phyloP scores from a whole-genome alignment of 768 basidiomycete genomes.

The Panus rudis region DNA sequence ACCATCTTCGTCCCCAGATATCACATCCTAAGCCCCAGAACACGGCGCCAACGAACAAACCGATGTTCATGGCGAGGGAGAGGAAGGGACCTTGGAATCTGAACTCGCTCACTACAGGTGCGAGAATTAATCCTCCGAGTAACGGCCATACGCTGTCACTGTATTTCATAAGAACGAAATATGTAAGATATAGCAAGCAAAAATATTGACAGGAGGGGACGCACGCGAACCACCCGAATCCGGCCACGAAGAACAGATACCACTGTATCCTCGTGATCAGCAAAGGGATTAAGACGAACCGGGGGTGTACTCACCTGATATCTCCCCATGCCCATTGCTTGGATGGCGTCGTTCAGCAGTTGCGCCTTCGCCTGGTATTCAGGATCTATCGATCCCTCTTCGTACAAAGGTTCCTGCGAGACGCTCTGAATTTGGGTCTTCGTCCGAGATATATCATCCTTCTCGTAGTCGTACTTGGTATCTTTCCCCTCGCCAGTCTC shows the following conservation, averaged over 20 bases:
- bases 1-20: slow-evolving; percentile 46
- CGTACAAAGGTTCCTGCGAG: slow-evolving; percentile 12
- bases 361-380: slow-evolving; percentile 44
- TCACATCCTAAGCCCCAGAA: slow-evolving; percentile 45
- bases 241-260: slow-evolving; percentile 56
- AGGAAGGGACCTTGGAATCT: slow-evolving; percentile 40
- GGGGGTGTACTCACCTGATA: slow-evolving; percentile 37
- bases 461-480: no score
- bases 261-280: slow-evolving; percentile 33
- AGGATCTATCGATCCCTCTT: slow-evolving; percentile 30
- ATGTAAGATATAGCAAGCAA: not conserved
- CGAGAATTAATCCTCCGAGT: slow-evolving; percentile 37
- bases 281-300: not conserved
- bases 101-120: slow-evolving; percentile 44
- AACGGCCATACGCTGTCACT: slow-evolving; percentile 69
- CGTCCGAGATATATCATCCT: no score
- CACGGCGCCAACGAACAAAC: slow-evolving; percentile 43
- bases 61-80: slow-evolving; percentile 44
- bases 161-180: slow-evolving; percentile 1
- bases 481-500: no score
- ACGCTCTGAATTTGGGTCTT: no score
- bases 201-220: slow-evolving; percentile 18
- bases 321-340: slow-evolving; percentile 50
- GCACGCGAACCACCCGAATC: slow-evolving; percentile 73
- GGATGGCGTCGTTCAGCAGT: slow-evolving; percentile 39